These are phyloP conservation scores for Solanum pinnatisectum DNA, from an alignment of 257 asterid species.

Conservation along the genomic window DNA sequence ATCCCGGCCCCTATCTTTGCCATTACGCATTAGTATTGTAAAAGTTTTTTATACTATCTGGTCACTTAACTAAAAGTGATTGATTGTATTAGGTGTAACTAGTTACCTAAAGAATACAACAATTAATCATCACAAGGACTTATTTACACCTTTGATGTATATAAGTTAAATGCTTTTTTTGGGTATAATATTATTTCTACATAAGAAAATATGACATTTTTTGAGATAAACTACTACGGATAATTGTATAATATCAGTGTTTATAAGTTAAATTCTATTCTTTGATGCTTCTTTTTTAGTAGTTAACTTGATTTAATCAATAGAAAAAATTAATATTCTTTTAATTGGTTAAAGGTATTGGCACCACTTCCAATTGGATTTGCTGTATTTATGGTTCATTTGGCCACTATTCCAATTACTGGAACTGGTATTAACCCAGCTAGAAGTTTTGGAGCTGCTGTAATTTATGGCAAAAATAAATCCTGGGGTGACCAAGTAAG, in stretches of 20 bases:
- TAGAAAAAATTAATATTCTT: background rate
- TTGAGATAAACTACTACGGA: too few relatives aligned
- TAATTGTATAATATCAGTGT: too few relatives aligned
- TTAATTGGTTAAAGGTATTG: slow-evolving; percentile 30
- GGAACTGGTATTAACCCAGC: slow-evolving; percentile 77
- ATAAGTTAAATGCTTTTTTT: background rate
- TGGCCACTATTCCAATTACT: slow-evolving; percentile 64
- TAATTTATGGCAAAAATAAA: slow-evolving; percentile 47
- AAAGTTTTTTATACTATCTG: background rate
- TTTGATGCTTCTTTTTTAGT: background rate
- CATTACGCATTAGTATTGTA: background rate
- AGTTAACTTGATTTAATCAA: background rate
- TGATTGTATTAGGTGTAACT: background rate
- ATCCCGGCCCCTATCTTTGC: background rate
- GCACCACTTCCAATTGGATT: slow-evolving; percentile 82
- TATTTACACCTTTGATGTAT: background rate
- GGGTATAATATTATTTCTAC: too few relatives aligned
- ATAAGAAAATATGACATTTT: too few relatives aligned
- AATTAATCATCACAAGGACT: background rate
- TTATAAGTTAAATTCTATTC: too few relatives aligned
- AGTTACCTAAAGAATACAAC: background rate
- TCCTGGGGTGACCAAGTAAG: slow-evolving; percentile 65
- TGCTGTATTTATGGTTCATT: slow-evolving; percentile 68
- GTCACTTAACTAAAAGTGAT: background rate
- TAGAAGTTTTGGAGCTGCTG: slow-evolving; percentile 66